Percentiles rank a stretch among this genome's conserved stretches.
These are phyloP conservation scores for Daldinia loculata DNA, from an alignment of 495 filamentous ascomycete genomes.

Conservation along the genomic window DNA sequence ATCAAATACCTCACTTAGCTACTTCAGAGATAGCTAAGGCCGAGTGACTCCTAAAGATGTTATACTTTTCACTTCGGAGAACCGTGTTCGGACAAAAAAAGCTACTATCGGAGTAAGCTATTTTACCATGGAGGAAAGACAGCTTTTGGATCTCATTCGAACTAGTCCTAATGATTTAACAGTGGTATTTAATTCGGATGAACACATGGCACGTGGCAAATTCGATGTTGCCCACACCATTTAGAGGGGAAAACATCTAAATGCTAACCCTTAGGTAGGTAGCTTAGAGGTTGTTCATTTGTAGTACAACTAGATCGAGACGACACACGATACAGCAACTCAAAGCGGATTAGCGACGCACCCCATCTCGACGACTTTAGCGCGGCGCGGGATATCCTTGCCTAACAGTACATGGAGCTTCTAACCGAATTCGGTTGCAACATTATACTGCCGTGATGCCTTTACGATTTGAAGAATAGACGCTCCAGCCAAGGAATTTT, in stretches of 20 bases:
- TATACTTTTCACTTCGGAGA: not conserved
- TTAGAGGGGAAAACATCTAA: conserved; percentile 3
- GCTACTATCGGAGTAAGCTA: not conserved
- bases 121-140: not conserved
- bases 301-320: conserved; percentile 12
- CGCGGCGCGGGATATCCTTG: conserved; percentile 27
- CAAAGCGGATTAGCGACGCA: conserved; percentile 15
- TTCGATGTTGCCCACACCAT: not conserved
- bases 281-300: conserved; percentile 11
- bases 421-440: conserved; percentile 28
- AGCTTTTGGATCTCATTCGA: not conserved
- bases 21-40: not conserved
- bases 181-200: not conserved
- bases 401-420: conserved; percentile 18
- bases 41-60: not conserved
- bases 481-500: conserved; percentile 9
- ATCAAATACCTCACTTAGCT: not conserved
- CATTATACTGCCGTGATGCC: conserved; percentile 1
- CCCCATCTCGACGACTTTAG: conserved; percentile 10
- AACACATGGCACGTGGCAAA: not conserved
- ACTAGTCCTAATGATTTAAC: not conserved
- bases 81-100: not conserved
- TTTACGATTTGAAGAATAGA: conserved; percentile 5
- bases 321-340: not conserved
- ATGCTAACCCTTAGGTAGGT: conserved; percentile 14